Base-by-base conservation (phyloP, 305 asterid genomes). In the Solanum aculeatissimum region DNA sequence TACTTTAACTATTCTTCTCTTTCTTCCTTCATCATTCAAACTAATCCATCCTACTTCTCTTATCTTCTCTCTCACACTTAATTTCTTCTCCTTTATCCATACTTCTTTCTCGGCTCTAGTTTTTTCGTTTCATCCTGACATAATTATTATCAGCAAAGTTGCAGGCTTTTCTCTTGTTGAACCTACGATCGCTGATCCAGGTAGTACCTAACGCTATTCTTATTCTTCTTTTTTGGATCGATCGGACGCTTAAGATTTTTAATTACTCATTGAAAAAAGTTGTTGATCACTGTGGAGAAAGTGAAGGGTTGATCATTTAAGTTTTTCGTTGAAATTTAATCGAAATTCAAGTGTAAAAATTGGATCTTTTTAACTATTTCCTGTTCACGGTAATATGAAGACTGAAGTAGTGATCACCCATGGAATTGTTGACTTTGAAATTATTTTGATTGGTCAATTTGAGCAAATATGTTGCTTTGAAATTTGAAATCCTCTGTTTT, bases 61-160 rank as follows among this genome's bases (percentile, higher is more conserved):
- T 58, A 27, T 54, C 49, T 43, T 54, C 49, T 43, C 23, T 18
- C 45, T 19, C 77, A 47, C 53, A 75, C 66, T 49, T 58, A 21
- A 49, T 66, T 15, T 68, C 68, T 68, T 49, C 63, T 75, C 19
- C 80, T 83, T 83, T 69, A 83, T 83, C 85, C 85, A 66, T 68
- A 68, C 80, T 21, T 29, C 27, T 49, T 57, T 69, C 69, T 81
- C 84, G 77, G 62, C 84, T 82, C 25, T 40, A 23, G n/a, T 27
- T 23, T 11, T 27, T 40, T 58, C 10, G 14, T 23, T 27, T 55
- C 15, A 3, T 54, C 4, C 35, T 27, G 11, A 49, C 43, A 55
- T 63, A 63, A 12, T 65, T 43, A 40, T 68, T 47, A 51, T n/a
- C 27, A 29, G 42, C 29, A 29, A 83, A 68, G 21, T 55, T 68